Conservation (phyloP, 2,329 filamentous ascomycete species). For the Mycosphaerelloides madeirae region DNA sequence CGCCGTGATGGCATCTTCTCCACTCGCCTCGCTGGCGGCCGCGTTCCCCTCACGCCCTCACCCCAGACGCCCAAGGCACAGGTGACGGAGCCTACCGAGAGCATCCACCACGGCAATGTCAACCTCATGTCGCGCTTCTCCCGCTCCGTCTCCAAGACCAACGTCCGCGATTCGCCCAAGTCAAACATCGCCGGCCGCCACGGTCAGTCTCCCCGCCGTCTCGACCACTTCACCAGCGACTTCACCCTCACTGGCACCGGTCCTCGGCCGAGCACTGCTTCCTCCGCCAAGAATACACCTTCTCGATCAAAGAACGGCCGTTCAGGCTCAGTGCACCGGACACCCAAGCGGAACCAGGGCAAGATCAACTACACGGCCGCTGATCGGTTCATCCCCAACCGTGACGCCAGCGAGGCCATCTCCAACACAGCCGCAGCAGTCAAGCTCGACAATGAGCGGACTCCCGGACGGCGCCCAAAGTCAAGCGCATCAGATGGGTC, state of each 20-base stretch:
- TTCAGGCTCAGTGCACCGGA: constrained; percentile 32
- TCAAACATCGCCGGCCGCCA: constrained; percentile 81
- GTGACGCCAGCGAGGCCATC: constrained; percentile 82
- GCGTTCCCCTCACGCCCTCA: constrained; percentile 90
- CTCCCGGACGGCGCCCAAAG: constrained; percentile 58
- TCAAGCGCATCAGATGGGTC: constrained; percentile 67
- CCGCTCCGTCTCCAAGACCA: constrained; percentile 60
- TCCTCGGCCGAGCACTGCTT: constrained; percentile 36
- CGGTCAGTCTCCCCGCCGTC: constrained; percentile 67
- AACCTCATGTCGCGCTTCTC: constrained; percentile 76
- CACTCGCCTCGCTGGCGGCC: constrained; percentile 85
- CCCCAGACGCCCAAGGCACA: constrained; percentile 66
- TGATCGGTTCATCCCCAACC: constrained; percentile 95
- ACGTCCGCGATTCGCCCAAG: constrained; percentile 84
- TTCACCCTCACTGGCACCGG: constrained; percentile 86
- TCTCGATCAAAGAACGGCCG: constrained; percentile 41
- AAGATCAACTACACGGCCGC: constrained; percentile 54
- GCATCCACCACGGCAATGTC: constrained; percentile 66
- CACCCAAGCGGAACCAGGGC: constrained; percentile 59
- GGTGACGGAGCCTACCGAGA: constrained; percentile 56
- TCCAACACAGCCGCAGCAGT: constrained; percentile 64
- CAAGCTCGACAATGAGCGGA: constrained; percentile 76
- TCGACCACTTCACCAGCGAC: constrained; percentile 89
- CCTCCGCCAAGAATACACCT: constrained; percentile 42
- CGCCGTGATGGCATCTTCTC: constrained; percentile 91